Evolutionary conservation across 2,329 filamentous ascomycete genomes (phyloP), one percentile per base, ranked within the genome.

Genomic region (Hymenoscyphus occultus): DNA sequence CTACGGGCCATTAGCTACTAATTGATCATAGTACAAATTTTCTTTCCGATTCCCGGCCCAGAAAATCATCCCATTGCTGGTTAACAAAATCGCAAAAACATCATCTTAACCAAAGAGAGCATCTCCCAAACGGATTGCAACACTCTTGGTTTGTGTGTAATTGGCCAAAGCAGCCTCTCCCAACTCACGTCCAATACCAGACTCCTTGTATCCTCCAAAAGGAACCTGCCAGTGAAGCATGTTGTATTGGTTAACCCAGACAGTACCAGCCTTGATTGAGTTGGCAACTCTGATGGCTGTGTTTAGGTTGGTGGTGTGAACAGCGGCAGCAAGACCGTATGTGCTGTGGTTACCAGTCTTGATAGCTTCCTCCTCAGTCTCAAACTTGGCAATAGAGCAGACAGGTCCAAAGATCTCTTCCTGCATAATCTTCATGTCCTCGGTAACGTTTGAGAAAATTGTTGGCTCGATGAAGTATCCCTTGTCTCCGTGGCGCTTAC

Each of bases 161-260:
- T 88, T 88, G 54, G 81, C 79, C 64, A 91, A 76, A 1, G 86
- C 88, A 56, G 84, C 85, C 80, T 90, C 87, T 68, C 89, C 88
- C 3, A 90, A 80, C 77, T 96, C 92, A 64, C 90, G 86, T 56
- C 91, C 91, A 64, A 93, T 90, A 67, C 92, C 91, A 32, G 82
- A 86, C 79, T 92, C 85, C 79, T 93, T 94, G 82, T 85, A 92
- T 0, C 92, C 92, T 62, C 90, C 89, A 71, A 93, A 93, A 19
- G 75, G 78, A 60, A 90, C 72, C 71, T 87, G 82, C 78, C 87
- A 85, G 76, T 90, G 86, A 1, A 95, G 80, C 68, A 87, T 80
- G 79, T 95, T 96, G 80, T 94, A 74, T 62, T 67, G 71, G 60
- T 73, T 71, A 64, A 74, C 73, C 74, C 76, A 77, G 61, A 76